Percentiles rank a stretch among this genome's conserved stretches.
Conservation (phyloP, 176 grass and related monocot genomes). For the Ensete glaucum region DNA sequence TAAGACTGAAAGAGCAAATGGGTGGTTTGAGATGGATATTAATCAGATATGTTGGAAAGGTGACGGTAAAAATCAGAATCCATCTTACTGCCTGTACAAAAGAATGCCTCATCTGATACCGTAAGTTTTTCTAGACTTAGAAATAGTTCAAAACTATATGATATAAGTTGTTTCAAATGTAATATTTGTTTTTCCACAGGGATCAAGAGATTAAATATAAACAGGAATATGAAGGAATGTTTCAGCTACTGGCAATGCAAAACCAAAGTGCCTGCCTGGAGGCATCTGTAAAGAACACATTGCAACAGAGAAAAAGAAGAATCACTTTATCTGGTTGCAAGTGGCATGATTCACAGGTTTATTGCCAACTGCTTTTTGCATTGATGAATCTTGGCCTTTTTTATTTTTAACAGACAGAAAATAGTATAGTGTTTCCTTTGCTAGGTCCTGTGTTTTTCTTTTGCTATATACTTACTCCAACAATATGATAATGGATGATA, state of each 20-base stretch:
- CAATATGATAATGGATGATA: too few species aligned
- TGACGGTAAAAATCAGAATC: conserved; percentile 23
- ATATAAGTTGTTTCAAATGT: conserved; percentile 10
- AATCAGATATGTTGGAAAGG: conserved; percentile 54
- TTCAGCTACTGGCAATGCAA: conserved; percentile 33
- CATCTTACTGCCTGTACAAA: conserved; percentile 53
- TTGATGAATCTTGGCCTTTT: neutral
- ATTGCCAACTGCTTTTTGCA: conserved; percentile 1
- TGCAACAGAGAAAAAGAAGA: conserved; percentile 25
- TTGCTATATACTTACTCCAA: too few species aligned
- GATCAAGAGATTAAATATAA: conserved; percentile 24
- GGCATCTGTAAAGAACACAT: conserved; percentile 38
- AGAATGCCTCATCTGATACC: conserved; percentile 26
- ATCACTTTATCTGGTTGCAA: conserved; percentile 52
- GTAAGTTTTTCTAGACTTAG: conserved; percentile 25
- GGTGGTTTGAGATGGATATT: conserved; percentile 51
- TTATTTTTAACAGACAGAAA: neutral
- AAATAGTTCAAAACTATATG: conserved; percentile 14
- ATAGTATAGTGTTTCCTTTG: neutral
- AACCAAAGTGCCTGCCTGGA: conserved; percentile 44
- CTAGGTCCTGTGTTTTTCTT: too few species aligned
- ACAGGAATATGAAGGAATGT: conserved; percentile 31
- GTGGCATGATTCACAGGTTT: conserved; percentile 67
- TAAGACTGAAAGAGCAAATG: conserved; percentile 34
- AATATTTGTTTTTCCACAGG: conserved; percentile 29